Evolutionary conservation across 1,139 yeast genomes (phyloP), one percentile per base, ranked within the genome.

Genomic region (Kurtzmaniella quercitrusa): DNA sequence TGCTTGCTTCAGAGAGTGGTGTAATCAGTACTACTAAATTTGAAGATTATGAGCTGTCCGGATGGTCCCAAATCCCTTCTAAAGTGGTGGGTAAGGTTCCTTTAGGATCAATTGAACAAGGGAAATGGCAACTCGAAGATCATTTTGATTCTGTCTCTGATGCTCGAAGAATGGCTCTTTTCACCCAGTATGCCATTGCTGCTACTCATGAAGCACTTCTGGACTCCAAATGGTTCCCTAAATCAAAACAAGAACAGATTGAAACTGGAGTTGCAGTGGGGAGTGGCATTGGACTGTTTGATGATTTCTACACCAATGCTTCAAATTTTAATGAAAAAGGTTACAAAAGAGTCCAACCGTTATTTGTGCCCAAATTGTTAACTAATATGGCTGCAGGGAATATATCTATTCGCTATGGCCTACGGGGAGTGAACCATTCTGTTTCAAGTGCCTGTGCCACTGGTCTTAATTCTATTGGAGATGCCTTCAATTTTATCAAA

Each of bases 391-490:
- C 96, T 0, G 90, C 93, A 0, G 98, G 98, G 2, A 85, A 90
- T 51, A 78, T 93, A 4, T 85, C 96, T 4, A 91, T 93, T 46
- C 75, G 79, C 51, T 79, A 82, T 56, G 85, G 86, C 2, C 65
- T 89, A 29, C 70, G 76, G 52, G 99, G 98, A 0, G 96, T 96
- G 1, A 80, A 87, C 44, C 96, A 90, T 59, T 71, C 96, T 0
- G 94, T 84, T 0, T 79, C 96, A 1, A 90, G 98, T 0, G 98
- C 98, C 0, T 94, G 99, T 68, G 96, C 98, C 2, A 90, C 98
- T 0, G 99, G 99, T 0, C 78, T 87, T 25, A 95, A 93, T 58
- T 79, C 97, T 0, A 83, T 94, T 45, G 98, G 98, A 2, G 99
- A 94, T 58, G 97, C 96, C 0, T 79, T 73, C 52, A 79, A 91